A percentile compares a stretch with the other conserved stretches of the same genome.
Conservation (phyloP, 2,329 filamentous ascomycete genomes). For the Talaromyces sp. region DNA sequence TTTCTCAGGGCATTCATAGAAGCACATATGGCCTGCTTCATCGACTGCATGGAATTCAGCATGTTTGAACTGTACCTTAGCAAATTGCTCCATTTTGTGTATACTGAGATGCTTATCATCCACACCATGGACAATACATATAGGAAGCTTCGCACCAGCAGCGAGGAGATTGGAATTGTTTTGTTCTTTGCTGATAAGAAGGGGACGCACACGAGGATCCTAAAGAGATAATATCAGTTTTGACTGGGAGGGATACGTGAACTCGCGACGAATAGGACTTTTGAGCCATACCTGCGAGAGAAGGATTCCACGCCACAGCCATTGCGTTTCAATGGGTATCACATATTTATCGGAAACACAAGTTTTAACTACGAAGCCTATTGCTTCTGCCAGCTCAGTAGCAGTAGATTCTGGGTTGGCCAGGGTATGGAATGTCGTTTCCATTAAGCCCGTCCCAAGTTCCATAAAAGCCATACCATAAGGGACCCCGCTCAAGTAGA, state of each 20-base stretch:
- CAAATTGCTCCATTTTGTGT: neutral
- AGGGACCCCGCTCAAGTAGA: neutral
- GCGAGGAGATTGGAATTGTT: neutral
- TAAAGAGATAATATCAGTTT: neutral
- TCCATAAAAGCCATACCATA: neutral
- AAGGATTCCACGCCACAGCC: neutral
- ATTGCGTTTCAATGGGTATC: neutral
- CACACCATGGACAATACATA: neutral
- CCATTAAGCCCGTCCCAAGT: neutral
- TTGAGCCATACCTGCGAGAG: neutral
- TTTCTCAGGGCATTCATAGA: neutral
- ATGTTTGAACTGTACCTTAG: neutral
- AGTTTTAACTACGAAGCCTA: neutral
- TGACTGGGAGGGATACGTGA: neutral
- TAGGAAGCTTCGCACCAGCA: neutral
- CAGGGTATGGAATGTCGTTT: neutral
- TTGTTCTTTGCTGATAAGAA: neutral
- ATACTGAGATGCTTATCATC: neutral
- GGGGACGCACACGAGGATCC: neutral
- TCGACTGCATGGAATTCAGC: neutral
- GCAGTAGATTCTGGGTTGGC: neutral
- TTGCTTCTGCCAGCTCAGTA: neutral
- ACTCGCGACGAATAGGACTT: neutral
- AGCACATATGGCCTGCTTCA: neutral
- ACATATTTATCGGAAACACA: neutral